Base-by-base conservation (phyloP, 176 grass and related monocot genomes). In the Elaeis guineensis region DNA sequence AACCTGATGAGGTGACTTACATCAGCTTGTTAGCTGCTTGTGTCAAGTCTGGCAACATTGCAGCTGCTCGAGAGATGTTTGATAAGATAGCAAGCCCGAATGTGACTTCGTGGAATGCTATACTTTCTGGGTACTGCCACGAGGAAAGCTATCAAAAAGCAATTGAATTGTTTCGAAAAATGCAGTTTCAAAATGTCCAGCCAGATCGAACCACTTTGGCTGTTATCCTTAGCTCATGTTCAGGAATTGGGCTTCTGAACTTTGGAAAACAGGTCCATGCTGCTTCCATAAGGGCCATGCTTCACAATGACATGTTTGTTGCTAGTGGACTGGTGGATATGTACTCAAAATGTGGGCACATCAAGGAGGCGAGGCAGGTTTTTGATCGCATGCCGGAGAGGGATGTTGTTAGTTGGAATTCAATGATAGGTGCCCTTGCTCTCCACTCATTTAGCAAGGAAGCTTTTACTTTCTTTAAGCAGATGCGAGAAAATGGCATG, bases 351-450 rank as follows among this genome's bases (percentile, higher is more conserved):
- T 95, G 86, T 68, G 82, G 55, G 17, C 64, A 70, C 55, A 66
- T 95, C 63, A 52, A 69, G 25, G 44, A 67, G 49, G 79, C 86
- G 51, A 83, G 59, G 71, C 76, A 24, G 19, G 67, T 95, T 62
- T 95, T 95, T 59, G 66, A 65, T 54, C 73, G 52, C 70, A 90
- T 90, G 80, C 64, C 48, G 0, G 74, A 86, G 67, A 86, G 86
- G 70, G 90, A 90, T 24, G 74, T 89, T 18, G 82, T 95, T 25
- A 80, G 79, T 63, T 95, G 90, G 90, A 90, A 95, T 83, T 80
- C 90, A 20, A 95, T 95, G 77, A 83, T 95, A 58, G 80, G 79
- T 49, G 82, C 82, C 56, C 68, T 90, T 55, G 61, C 79, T 79
- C 67, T 86, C 54, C 82, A 80, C 75, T 86, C 69, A 73, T 74